Base-by-base conservation (phyloP, 1,284 basidiomycete genomes). In the Tilletia indica region DNA sequence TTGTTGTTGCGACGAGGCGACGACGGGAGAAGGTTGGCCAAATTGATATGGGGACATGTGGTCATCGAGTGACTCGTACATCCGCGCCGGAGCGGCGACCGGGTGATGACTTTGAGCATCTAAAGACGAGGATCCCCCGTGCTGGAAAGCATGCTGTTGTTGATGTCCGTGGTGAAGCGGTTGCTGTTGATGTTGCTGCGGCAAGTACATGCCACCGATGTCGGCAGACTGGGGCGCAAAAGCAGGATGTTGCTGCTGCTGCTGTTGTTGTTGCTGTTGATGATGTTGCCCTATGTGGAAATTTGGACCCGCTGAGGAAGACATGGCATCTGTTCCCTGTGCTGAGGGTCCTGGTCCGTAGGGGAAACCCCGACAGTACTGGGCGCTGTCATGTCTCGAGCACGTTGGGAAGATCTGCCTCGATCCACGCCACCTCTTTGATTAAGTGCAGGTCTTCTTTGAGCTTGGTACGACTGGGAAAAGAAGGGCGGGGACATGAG, bases 31-130 rank as follows among this genome's bases (percentile, higher is more conserved):
- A 12, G 61, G 61, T 16, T 64, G 61, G 16, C 36, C 34, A 14
- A 64, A 38, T 11, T 36, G 31, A 38, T 64, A 64, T 16, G 61
- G 61, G 34, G 61, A 64, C 61, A 64, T 64, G 31, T 34, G 34
- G 36, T 64, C 61, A 34, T 64, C 34, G 34, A 64, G 61, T 3
- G 34, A 19, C 14, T 64, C 61, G 4, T 19, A 16, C 61, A 64
- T 64, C 14, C 61, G 61, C 34, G 61, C 4, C 8, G 8, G 8
- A 19, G 21, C 11, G 51, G 51, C 51, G 5, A 4, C 16, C 4
- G 21, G 51, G 4, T 19, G 51, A 8, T 54, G 51, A 19, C 16
- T 25, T 5, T 19, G 51, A n/a, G 11, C 19, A 54, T 45, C 42
- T 14, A 45, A 45, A 8, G 42, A 45, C 14, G 14, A 0, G 14